These are phyloP conservation scores for Torulaspora maleeae DNA, from an alignment of 805 yeast genomes.

Conservation along the genomic window DNA sequence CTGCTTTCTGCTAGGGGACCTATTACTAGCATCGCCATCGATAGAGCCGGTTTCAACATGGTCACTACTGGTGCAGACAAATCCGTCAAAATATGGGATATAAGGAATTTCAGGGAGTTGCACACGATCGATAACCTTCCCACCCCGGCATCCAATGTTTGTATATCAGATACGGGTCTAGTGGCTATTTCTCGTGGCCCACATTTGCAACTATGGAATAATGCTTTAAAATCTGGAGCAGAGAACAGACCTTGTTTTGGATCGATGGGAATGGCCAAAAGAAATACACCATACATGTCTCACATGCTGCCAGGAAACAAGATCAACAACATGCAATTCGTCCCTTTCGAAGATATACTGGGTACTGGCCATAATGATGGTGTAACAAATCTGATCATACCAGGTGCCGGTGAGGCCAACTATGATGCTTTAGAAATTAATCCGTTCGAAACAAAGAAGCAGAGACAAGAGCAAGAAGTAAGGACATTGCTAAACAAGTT, in stretches of 20 bases:
- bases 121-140: constrained; percentile 61
- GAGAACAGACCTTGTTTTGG: constrained; percentile 49
- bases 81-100: constrained; percentile 85
- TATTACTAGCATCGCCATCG: constrained; percentile 75
- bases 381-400: constrained; percentile 78
- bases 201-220: constrained; percentile 92
- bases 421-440: constrained; percentile 89
- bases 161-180: constrained; percentile 83
- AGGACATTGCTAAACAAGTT: constrained; percentile 79
- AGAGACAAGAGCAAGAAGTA: constrained; percentile 91
- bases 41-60: constrained; percentile 92
- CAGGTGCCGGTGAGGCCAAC: constrained; percentile 98
- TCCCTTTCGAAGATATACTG: constrained; percentile 94
- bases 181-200: constrained; percentile 94
- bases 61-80: constrained; percentile 87
- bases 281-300: constrained; percentile 81
- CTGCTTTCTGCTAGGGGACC: constrained; percentile 83
- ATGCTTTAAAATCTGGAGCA: constrained; percentile 47
- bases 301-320: constrained; percentile 78
- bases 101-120: constrained; percentile 72
- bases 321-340: constrained; percentile 63
- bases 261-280: constrained; percentile 34
- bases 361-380: constrained; percentile 83
- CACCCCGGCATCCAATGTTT: constrained; percentile 76
- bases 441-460: constrained; percentile 87